Evolutionary conservation across 108 stramenopile species (phyloP).

Genomic region (Skeletonema grethae): DNA sequence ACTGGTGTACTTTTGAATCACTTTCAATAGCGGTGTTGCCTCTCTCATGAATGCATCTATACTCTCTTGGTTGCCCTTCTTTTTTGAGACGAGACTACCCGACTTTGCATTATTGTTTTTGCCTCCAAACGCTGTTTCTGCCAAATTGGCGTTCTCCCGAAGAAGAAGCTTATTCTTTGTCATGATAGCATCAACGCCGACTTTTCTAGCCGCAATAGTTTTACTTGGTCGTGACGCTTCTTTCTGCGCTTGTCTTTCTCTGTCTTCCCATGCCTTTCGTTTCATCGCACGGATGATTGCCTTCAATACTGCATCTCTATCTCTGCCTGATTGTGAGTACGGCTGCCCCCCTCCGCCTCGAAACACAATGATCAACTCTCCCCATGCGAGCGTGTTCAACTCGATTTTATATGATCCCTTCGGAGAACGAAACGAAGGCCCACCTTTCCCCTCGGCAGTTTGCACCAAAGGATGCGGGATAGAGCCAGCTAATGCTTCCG

Average conservation of each 20-base stretch:
- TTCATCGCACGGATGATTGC: constrained; percentile 55
- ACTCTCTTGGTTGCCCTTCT: constrained; percentile 40
- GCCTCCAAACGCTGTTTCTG: constrained; percentile 57
- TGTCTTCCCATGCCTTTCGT: constrained; percentile 71
- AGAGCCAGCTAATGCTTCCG: constrained; percentile 34
- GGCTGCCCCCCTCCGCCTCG: constrained; percentile 30
- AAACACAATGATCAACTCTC: constrained; percentile 67
- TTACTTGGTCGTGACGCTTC: constrained; percentile 32
- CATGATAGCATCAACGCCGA: constrained; percentile 80
- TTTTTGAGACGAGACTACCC: not conserved
- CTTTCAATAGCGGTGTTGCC: constrained; percentile 62
- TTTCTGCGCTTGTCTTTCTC: constrained; percentile 44
- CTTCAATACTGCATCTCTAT: constrained; percentile 65
- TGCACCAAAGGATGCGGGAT: constrained; percentile 58
- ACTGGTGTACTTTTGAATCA: constrained; percentile 78
- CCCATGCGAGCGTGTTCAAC: constrained; percentile 55
- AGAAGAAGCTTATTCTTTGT: constrained; percentile 65
- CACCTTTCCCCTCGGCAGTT: constrained; percentile 43
- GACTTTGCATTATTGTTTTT: constrained; percentile 1
- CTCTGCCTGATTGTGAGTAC: constrained; percentile 38
- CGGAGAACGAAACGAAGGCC: constrained; percentile 48
- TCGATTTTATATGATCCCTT: constrained; percentile 55
- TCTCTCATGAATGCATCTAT: constrained; percentile 74
- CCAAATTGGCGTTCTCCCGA: constrained; percentile 64
- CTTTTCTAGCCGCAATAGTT: constrained; percentile 25